phyloP scores from a whole-genome alignment of 495 filamentous ascomycete genomes.

The Pyronema domesticum region DNA sequence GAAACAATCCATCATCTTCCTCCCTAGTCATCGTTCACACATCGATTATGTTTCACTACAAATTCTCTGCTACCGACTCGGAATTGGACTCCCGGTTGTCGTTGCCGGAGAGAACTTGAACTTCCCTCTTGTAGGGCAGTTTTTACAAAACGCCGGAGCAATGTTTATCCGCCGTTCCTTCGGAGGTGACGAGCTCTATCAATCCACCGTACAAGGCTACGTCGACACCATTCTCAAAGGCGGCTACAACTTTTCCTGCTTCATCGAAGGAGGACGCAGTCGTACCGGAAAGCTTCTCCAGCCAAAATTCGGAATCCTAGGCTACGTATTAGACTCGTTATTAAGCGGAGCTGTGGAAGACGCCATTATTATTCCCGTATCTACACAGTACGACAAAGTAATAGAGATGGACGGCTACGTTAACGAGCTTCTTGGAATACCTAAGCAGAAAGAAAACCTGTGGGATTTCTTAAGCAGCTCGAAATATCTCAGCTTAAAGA shows the following conservation, averaged over 20 bases:
- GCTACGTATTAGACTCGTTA: slow-evolving; percentile 77
- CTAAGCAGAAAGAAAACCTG: slow-evolving; percentile 86
- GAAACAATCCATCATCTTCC: slow-evolving; percentile 88
- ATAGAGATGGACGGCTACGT: slow-evolving; percentile 96
- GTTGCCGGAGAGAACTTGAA: slow-evolving; percentile 94
- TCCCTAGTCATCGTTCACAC: slow-evolving; percentile 86
- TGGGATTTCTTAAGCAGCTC: slow-evolving; percentile 74
- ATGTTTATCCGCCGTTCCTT: slow-evolving; percentile 95
- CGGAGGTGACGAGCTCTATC: slow-evolving; percentile 77
- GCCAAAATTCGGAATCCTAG: slow-evolving; percentile 91
- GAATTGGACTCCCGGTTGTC: slow-evolving; percentile 74
- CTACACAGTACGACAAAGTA: slow-evolving; percentile 96
- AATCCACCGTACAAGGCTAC: slow-evolving; percentile 81
- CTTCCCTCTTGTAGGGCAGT: slow-evolving; percentile 72
- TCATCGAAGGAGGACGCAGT: slow-evolving; percentile 85
- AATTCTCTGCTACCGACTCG: slow-evolving; percentile 83
- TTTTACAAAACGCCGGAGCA: slow-evolving; percentile 85
- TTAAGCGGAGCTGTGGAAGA: slow-evolving; percentile 77
- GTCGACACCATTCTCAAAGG: slow-evolving; percentile 81
- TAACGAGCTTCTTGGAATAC: slow-evolving; percentile 76
- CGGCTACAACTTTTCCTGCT: slow-evolving; percentile 90
- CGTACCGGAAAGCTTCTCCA: slow-evolving; percentile 83
- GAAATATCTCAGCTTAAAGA: slow-evolving; percentile 67
- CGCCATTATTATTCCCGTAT: slow-evolving; percentile 82
- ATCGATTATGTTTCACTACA: slow-evolving; percentile 91